Evolutionary conservation across 768 basidiomycete genomes (phyloP), one percentile per base, ranked within the genome.

Genomic region (Termitomyces sp.): DNA sequence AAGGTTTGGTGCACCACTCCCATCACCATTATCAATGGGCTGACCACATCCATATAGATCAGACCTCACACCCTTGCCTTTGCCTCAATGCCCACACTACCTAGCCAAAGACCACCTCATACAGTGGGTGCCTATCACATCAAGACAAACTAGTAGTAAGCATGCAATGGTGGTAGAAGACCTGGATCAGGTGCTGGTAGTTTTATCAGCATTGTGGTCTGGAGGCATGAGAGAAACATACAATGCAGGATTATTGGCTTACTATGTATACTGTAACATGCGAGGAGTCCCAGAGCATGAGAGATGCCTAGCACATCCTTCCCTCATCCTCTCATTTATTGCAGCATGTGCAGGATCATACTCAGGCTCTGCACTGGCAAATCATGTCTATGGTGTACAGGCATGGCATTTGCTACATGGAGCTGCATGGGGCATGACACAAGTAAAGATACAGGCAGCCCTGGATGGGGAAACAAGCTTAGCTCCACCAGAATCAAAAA

Each of bases 381-480:
- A 81, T 66, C 79, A 78, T 58, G 33, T 81, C 0, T 63, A 65
- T 2, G 77, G 74, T 0, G 53, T 83, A 2, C 67, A 73, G 0
- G 79, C 81, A 3, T 84, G 81, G 81, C 80, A 84, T n/a, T n/a
- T n/a, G n/a, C n/a, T n/a, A n/a, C n/a, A n/a, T n/a, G n/a, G n/a
- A n/a, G n/a, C n/a, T n/a, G n/a, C n/a, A n/a, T n/a, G n/a, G n/a
- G n/a, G n/a, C n/a, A n/a, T n/a, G n/a, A n/a, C n/a, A n/a, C n/a
- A n/a, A n/a, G n/a, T n/a, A n/a, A n/a, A n/a, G n/a, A n/a, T n/a
- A n/a, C n/a, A n/a, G n/a, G n/a, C n/a, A n/a, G n/a, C n/a, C n/a
- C n/a, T n/a, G n/a, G n/a, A n/a, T n/a, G n/a, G n/a, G n/a, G n/a
- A n/a, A n/a, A n/a, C n/a, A n/a, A n/a, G n/a, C n/a, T n/a, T n/a